A percentile compares a stretch with the other conserved stretches of the same genome.
Conservation (phyloP, 2,329 filamentous ascomycete species). For the Cercospora berteroae region DNA sequence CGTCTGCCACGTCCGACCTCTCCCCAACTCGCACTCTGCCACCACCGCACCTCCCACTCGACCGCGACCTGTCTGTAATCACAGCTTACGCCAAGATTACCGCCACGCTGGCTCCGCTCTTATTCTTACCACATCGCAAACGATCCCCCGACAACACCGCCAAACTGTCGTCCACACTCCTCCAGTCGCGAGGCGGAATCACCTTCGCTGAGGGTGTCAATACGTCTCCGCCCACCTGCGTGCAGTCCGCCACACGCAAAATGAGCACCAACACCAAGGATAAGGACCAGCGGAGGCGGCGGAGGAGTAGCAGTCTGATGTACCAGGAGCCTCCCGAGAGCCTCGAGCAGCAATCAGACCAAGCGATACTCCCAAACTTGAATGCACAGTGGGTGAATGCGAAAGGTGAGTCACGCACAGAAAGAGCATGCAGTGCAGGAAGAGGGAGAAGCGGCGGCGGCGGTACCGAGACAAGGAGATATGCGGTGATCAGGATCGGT, state of each 20-base stretch:
- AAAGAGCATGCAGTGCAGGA: not conserved
- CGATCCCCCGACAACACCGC: slow-evolving; percentile 63
- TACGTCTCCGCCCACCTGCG: slow-evolving; percentile 23
- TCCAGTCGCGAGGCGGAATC: slow-evolving; percentile 78
- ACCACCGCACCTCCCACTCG: not conserved
- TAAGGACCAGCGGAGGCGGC: slow-evolving; percentile 59
- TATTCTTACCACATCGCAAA: slow-evolving; percentile 32
- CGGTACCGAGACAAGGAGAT: slow-evolving; percentile 3
- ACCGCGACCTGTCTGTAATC: not conserved
- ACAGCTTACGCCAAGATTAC: slow-evolving; percentile 12
- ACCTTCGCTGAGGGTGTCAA: slow-evolving; percentile 84
- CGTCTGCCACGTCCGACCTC: not conserved
- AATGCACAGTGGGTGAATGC: slow-evolving; percentile 99
- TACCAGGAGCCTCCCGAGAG: slow-evolving; percentile 97
- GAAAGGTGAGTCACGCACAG: slow-evolving; percentile 66
- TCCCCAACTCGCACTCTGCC: not conserved
- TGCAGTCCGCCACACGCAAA: slow-evolving; percentile 38
- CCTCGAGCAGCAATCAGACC: slow-evolving; percentile 95
- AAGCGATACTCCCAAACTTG: slow-evolving; percentile 88
- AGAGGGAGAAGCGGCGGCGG: not conserved
- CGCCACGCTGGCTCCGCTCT: slow-evolving; percentile 29
- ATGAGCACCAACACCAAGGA: slow-evolving; percentile 54
- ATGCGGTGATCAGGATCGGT: not conserved
- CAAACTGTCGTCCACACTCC: slow-evolving; percentile 86
- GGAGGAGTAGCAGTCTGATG: slow-evolving; percentile 96